Evolutionary conservation across 805 yeast genomes (phyloP), one percentile per base, ranked within the genome.

Genomic region (Saccharomyces paradoxus): DNA sequence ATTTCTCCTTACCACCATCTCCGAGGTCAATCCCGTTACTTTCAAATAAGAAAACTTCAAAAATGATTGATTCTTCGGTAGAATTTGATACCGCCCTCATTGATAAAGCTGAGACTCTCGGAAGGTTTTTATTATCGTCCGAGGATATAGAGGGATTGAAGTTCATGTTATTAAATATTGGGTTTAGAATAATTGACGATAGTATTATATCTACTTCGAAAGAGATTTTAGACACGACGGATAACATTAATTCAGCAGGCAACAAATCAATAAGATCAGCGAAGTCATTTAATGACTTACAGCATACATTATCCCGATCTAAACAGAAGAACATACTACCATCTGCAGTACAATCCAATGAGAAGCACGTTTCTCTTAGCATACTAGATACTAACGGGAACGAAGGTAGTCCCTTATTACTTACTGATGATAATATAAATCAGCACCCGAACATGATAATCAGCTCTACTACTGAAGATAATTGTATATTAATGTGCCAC

Each of bases 141-240:
- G 80, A 77, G 60, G 75, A 75, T 59, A 55, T 73, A 4, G 72
- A 72, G 55, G 79, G 77, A 58, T 66, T 74, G n/a, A 72, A 71
- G 52, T 72, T 77, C 51, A 59, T 67, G 47, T 57, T 77, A 12
- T 55, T 77, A 21, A 67, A 73, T 30, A 59, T 55, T n/a, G 64
- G 66, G 3, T 68, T 67, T 49, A 64, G 61, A 46, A 50, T 67
- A 37, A 50, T 68, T 2, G 67, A 66, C 50, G 69, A 68, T 53
- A 58, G 61, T 13, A 56, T 65, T 22, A 51, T 62, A 8, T 59
- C 65, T 4, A 62, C 68, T 1, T 61, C 71, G 6, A 65, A 55
- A 50, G 62, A 61, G 44, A 63, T 67, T 21, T 41, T 66, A 1
- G 58, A 61, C 30, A 56, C 56, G 10, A 28, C 59, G 3, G 56